Evolutionary conservation across 2,329 filamentous ascomycete genomes (phyloP), one percentile per base, ranked within the genome.

Genomic region (Lasiodiplodia hormozganensis): DNA sequence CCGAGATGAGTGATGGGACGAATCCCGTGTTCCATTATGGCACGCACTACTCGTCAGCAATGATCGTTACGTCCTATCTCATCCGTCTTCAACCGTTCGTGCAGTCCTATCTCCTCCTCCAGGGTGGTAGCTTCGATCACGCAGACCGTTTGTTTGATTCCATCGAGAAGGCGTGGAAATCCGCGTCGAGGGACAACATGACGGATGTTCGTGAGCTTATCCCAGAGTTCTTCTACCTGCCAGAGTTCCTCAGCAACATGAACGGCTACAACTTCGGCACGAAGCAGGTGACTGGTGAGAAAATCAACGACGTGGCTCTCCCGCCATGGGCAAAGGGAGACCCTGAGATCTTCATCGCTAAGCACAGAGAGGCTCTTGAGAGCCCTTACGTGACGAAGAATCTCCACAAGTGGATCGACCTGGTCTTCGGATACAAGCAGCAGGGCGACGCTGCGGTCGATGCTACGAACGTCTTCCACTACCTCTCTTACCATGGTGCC

Each of bases 241-340:
- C 96, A 0, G 96, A 98, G 72, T 98, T 99, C 72, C 83, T 99
- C 18, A 90, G 89, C n/a, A 99, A 99, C 75, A 87, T 93, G 71
- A 99, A 99, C 75, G 88, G 89, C 4, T 99, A 97, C 80, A 94
- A 98, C 73, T 98, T 99, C 80, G 96, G 96, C 7, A 84, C 89
- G 49, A 89, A 93, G 25, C 94, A 98, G 78, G 94, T 92, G 62
- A 90, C 89, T 68, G 92, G 89, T 1, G 90, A 90, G 28, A 87
- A 87, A 40, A 94, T 99, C 28, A 92, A 97, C 75, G 87, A 94
- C 69, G 96, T 99, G 5, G 86, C 90, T 62, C 84, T 99, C n/a
- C 96, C 96, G 0, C 93, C 92, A 0, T 99, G 96, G 96, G 96
- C 96, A 0, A 97, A 98, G 78, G 94, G 94, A 0, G 95, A 98